A percentile compares a stretch with the other conserved stretches of the same genome.
phyloP scores from a whole-genome alignment of 345 rosid genomes.

The Alliaria petiolata region DNA sequence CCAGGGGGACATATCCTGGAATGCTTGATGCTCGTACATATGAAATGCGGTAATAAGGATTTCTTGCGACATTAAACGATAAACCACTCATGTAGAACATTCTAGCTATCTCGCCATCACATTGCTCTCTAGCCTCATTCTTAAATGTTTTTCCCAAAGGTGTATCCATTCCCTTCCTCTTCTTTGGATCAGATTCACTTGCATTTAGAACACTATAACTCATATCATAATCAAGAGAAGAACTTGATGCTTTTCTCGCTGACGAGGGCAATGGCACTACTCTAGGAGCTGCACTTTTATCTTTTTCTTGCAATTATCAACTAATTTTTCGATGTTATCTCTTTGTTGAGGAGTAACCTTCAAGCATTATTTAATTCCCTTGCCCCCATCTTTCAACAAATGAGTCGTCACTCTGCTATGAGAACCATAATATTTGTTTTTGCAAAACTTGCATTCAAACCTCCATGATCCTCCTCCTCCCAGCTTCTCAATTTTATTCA shows the following conservation, averaged over 20 bases:
- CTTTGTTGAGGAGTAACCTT: neutral
- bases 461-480: neutral
- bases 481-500: neutral
- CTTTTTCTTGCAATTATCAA: neutral
- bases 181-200: neutral
- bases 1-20: neutral
- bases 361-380: neutral
- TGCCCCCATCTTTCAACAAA: neutral
- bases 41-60: neutral
- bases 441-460: neutral
- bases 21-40: neutral
- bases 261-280: neutral
- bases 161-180: neutral
- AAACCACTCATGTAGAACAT: neutral
- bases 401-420: neutral
- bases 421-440: neutral
- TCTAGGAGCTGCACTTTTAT: neutral
- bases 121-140: neutral
- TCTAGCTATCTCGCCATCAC: neutral
- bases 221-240: conserved; percentile 12
- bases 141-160: neutral
- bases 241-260: neutral
- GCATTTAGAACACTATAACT: neutral
- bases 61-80: neutral
- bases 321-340: neutral